phyloP scores from a whole-genome alignment of 257 asterid genomes.

The Solanum paucissectum region DNA sequence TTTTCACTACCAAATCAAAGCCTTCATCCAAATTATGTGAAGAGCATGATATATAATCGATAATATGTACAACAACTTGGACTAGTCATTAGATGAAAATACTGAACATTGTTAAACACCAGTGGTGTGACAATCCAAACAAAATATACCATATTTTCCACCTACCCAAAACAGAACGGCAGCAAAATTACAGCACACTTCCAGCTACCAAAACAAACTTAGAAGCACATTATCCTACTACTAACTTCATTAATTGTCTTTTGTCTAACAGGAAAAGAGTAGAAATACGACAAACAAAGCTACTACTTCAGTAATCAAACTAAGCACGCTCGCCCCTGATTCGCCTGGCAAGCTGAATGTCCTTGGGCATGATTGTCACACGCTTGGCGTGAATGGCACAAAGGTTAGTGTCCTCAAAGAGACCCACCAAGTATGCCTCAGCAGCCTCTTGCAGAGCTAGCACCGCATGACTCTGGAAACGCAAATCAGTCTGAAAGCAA shows the following conservation, averaged over 20 bases:
- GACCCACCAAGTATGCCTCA: slow-evolving; percentile 65
- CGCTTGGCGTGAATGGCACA: slow-evolving; percentile 68
- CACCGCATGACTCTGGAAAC: slow-evolving; percentile 71
- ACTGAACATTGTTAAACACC: slow-evolving; percentile 24
- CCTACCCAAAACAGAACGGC: background rate
- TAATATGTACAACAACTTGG: background rate
- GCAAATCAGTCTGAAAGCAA: slow-evolving; percentile 49
- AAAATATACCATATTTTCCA: background rate
- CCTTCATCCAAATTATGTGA: background rate
- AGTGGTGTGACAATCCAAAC: slow-evolving; percentile 17
- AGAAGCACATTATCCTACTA: slow-evolving; percentile 1
- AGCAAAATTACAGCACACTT: background rate
- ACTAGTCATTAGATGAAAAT: background rate
- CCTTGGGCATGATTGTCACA: slow-evolving; percentile 62
- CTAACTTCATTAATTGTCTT: slow-evolving; percentile 10
- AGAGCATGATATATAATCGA: background rate
- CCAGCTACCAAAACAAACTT: background rate
- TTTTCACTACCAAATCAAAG: background rate
- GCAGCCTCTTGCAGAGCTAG: slow-evolving; percentile 69
- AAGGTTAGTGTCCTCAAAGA: slow-evolving; percentile 60
- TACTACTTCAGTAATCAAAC: slow-evolving; percentile 6
- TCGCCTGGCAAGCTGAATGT: slow-evolving; percentile 57
- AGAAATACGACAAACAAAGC: background rate
- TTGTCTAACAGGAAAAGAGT: background rate
- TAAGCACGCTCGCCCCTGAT: slow-evolving; percentile 71